These are phyloP conservation scores for Aspergillus candidus DNA, from an alignment of 2,329 filamentous ascomycete genomes.

Conservation along the genomic window DNA sequence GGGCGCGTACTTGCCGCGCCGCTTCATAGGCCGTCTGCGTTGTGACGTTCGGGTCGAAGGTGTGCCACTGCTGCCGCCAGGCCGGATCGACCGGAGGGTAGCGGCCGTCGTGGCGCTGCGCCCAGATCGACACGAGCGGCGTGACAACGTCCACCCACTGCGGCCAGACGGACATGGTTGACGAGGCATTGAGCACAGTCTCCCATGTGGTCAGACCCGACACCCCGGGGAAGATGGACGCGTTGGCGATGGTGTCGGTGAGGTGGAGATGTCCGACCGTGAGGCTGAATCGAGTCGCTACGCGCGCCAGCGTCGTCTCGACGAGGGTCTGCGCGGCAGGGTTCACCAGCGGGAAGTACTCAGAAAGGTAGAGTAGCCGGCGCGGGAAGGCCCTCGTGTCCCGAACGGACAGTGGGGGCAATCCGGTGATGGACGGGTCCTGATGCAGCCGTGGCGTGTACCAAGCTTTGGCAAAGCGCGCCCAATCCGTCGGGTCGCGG, in stretches of 20 bases:
- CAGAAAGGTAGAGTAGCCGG: slow-evolving; percentile 13
- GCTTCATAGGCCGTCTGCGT: slow-evolving; percentile 3
- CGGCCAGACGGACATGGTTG: slow-evolving; percentile 3
- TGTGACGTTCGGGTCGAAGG: slow-evolving; percentile 1
- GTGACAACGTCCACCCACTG: slow-evolving; percentile 3
- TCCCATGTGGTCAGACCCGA: slow-evolving; percentile 2
- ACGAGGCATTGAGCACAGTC: not conserved
- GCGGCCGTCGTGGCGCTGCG: slow-evolving; percentile 1
- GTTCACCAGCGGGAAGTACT: slow-evolving; percentile 16
- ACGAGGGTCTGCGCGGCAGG: slow-evolving; percentile 13
- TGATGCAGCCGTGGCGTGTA: slow-evolving; percentile 7
- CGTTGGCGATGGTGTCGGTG: slow-evolving; percentile 3
- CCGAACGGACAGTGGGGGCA: slow-evolving; percentile 1
- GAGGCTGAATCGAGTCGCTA: slow-evolving; percentile 19
- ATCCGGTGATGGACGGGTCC: slow-evolving; percentile 1
- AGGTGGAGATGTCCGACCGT: slow-evolving; percentile 20
- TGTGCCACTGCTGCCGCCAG: slow-evolving; percentile 3
- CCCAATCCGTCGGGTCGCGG: slow-evolving; percentile 20
- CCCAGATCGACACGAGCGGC: slow-evolving; percentile 6
- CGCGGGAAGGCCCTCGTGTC: slow-evolving; percentile 9
- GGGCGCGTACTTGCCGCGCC: slow-evolving; percentile 1
- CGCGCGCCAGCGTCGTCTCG: slow-evolving; percentile 5
- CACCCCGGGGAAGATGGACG: slow-evolving; percentile 3
- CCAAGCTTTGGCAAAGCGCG: slow-evolving; percentile 9
- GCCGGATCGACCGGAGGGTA: slow-evolving; percentile 8